phyloP scores from a whole-genome alignment of 2,329 filamentous ascomycete genomes.

The Tolypocladium ophioglossoides region DNA sequence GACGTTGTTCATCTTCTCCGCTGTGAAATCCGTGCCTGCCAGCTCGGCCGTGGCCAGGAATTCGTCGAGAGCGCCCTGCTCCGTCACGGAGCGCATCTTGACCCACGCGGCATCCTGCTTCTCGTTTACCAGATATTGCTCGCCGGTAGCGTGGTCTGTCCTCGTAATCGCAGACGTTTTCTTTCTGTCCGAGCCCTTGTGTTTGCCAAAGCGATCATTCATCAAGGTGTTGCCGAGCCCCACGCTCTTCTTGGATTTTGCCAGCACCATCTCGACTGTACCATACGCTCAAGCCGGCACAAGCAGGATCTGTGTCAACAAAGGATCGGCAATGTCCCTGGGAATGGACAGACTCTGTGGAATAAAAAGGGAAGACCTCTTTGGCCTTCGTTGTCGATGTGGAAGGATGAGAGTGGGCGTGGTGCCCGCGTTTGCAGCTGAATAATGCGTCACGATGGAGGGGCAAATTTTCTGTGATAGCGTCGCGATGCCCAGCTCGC shows the following conservation, averaged over 20 bases:
- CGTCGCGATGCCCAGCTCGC: not conserved
- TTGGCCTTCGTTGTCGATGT: not conserved
- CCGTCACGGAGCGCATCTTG: constrained; percentile 98
- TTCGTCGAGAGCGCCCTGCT: constrained; percentile 93
- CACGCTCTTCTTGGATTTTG: constrained; percentile 92
- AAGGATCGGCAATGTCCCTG: not conserved
- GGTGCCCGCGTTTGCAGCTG: constrained; percentile 12
- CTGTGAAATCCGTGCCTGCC: constrained; percentile 97
- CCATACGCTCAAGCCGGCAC: no score
- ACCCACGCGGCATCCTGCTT: constrained; percentile 91
- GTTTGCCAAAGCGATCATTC: constrained; percentile 96
- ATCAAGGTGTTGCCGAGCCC: constrained; percentile 95
- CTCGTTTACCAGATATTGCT: constrained; percentile 86
- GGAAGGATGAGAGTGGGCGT: constrained; percentile 7
- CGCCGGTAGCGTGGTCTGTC: constrained; percentile 69
- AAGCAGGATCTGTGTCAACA: no score
- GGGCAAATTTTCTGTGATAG: constrained; percentile 33
- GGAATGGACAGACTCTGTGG: not conserved
- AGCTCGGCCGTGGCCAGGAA: constrained; percentile 93
- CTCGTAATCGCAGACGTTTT: constrained; percentile 50
- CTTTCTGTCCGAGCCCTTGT: constrained; percentile 75
- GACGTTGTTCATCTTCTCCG: constrained; percentile 97
- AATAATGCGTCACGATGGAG: constrained; percentile 33
- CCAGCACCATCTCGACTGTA: constrained; percentile 50
- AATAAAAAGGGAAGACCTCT: no score